phyloP scores from a whole-genome alignment of 2,329 filamentous ascomycete species.

The Dichotomopilus funicola region DNA sequence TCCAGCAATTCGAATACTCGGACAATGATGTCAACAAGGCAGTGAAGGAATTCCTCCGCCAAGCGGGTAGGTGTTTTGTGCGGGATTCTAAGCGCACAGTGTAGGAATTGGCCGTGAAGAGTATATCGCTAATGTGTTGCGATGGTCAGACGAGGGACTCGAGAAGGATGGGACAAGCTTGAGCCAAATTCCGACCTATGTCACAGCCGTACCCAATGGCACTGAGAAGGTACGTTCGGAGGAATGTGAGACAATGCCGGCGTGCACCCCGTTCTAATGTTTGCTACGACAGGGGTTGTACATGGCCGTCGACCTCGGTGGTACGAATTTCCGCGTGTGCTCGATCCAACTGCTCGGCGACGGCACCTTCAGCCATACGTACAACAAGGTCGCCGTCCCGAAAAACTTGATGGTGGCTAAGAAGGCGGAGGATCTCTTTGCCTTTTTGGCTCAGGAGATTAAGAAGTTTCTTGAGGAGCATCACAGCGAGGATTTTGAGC shows the following conservation, averaged over 20 bases:
- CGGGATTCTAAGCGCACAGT: neutral
- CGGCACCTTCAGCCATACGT: slow-evolving; percentile 88
- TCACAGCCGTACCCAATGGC: slow-evolving; percentile 91
- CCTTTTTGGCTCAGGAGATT: slow-evolving; percentile 89
- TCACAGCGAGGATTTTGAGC: slow-evolving; percentile 79
- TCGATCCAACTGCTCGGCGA: slow-evolving; percentile 90
- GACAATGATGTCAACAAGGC: slow-evolving; percentile 71
- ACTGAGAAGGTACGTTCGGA: slow-evolving; percentile 74
- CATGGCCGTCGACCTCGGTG: slow-evolving; percentile 93
- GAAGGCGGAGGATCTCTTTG: slow-evolving; percentile 79
- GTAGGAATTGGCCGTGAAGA: neutral
- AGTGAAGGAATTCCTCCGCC: slow-evolving; percentile 76
- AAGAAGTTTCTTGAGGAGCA: slow-evolving; percentile 80
- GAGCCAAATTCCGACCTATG: slow-evolving; percentile 95
- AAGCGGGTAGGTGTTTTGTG: slow-evolving; percentile 58
- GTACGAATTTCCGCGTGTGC: slow-evolving; percentile 97
- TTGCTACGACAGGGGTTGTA: slow-evolving; percentile 67
- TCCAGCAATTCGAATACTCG: slow-evolving; percentile 78
- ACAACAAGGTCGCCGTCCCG: slow-evolving; percentile 87
- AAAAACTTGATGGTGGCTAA: slow-evolving; percentile 84
- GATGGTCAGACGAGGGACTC: slow-evolving; percentile 65
- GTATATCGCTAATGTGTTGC: slow-evolving; percentile 9
- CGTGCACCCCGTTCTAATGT: slow-evolving; percentile 4
- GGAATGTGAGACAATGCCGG: neutral
- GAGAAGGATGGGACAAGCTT: slow-evolving; percentile 70